Evolutionary conservation across 1,284 basidiomycete genomes (phyloP), one percentile per base, ranked within the genome.

Genomic region (Ustilago xerochloae): DNA sequence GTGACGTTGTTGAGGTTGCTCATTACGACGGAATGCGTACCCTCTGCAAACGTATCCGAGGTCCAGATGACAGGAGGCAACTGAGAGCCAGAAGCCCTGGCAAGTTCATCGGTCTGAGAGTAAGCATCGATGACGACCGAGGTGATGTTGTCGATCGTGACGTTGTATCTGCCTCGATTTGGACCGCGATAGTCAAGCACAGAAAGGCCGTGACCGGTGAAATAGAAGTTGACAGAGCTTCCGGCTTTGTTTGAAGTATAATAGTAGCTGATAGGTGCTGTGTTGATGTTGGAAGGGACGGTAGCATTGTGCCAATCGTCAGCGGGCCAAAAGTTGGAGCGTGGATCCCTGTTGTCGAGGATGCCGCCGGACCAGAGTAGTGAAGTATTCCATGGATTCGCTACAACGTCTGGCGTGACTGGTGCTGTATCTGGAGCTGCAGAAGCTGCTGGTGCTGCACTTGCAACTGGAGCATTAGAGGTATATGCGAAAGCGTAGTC

Each of bases 381-480:
- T 3, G 68, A 71, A 5, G 68, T 71, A 33, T 71, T 71, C 58
- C 58, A 71, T 7, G 68, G 68, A 32, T 71, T 71, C n/a, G 68
- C 68, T 18, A 71, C 63, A 16, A 71, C 63, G 29, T 71, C 63
- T 8, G 66, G 66, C 10, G 54, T 53, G 26, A 60, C 26, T 3
- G 65, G 41, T 1, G 16, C 6, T 13, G 32, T 28, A 32, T 35
- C 24, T 26, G 28, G 38, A 9, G 22, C 29, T 47, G 36, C 5
- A 43, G 41, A 20, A 24, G 35, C 36, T 41, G 45, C 24, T 3
- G 35, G 16, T 13, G 61, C 30, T 41, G 28, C 4, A 48, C 32
- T 38, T 22, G 48, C 18, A 9, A n/a, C n/a, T n/a, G n/a, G n/a
- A n/a, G n/a, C n/a, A n/a, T n/a, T n/a, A n/a, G n/a, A n/a, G n/a